phyloP scores from a whole-genome alignment of 169 alveolate genomes.

The Cryptosporidium ryanae region DNA sequence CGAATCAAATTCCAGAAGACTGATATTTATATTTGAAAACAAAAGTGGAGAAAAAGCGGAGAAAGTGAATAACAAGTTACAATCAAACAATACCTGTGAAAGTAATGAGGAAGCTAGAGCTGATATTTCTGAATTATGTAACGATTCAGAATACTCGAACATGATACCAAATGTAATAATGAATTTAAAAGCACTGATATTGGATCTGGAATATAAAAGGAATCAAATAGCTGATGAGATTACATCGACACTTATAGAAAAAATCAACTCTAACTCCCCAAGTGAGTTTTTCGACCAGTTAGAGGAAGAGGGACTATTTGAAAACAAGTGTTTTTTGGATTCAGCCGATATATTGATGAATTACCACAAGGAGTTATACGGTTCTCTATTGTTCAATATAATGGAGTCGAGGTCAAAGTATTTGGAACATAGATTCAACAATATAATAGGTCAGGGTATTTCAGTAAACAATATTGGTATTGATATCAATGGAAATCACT shows the following conservation, averaged over 20 bases:
- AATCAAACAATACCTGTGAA: constrained; percentile 3
- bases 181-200: constrained; percentile 19
- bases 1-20: constrained; percentile 43
- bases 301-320: constrained; percentile 6
- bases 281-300: constrained; percentile 5
- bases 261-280: constrained; percentile 3
- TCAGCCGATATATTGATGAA: constrained; percentile 13
- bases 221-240: constrained; percentile 43
- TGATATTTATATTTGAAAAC: constrained; percentile 12
- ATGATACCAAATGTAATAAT: constrained; percentile 23
- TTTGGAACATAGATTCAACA: constrained; percentile 61
- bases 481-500: constrained; percentile 1
- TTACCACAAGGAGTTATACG: constrained; percentile 34
- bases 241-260: constrained; percentile 6
- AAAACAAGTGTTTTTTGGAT: constrained; percentile 28
- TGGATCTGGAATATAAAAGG: constrained; percentile 61
- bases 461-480: neutral
- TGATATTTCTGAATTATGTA: neutral
- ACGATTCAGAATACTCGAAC: constrained; percentile 10
- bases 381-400: constrained; percentile 2
- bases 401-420: constrained; percentile 39
- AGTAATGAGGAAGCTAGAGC: neutral
- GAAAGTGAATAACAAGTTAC: neutral
- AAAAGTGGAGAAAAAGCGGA: neutral
- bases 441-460: constrained; percentile 46